Evolutionary conservation across 192 early-diverging fungal species (phyloP).

Genomic region (Obelidium mucronatum): DNA sequence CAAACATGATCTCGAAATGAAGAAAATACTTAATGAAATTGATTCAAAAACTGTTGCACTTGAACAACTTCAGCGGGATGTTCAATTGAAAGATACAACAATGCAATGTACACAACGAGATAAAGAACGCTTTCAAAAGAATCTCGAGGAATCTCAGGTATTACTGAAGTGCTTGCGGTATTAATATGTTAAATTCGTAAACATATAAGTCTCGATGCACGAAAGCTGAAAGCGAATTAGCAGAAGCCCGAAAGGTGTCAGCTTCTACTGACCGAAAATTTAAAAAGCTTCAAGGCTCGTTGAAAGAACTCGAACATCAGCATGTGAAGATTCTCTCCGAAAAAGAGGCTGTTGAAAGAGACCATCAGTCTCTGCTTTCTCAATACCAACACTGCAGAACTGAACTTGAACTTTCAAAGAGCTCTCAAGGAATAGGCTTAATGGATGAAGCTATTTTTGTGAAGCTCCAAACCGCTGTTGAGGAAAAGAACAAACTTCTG

Average conservation of each 20-base stretch:
- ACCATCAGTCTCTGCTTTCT: background rate
- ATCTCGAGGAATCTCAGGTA: constrained; percentile 13
- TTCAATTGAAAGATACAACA: constrained; percentile 13
- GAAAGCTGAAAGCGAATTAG: constrained; percentile 2
- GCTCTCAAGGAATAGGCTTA: background rate
- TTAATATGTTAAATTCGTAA: background rate
- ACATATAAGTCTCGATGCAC: background rate
- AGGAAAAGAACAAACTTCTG: constrained; percentile 4
- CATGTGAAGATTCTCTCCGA: background rate
- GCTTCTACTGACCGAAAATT: constrained; percentile 6
- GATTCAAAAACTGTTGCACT: background rate
- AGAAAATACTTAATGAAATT: background rate
- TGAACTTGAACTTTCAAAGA: constrained; percentile 10
- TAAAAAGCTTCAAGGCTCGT: constrained; percentile 16
- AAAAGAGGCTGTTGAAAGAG: background rate
- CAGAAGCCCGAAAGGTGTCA: constrained; percentile 3
- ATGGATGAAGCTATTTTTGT: constrained; percentile 31
- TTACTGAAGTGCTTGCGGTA: background rate
- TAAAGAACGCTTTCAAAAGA: background rate
- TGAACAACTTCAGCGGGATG: constrained; percentile 11
- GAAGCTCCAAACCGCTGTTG: background rate
- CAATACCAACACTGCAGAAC: background rate
- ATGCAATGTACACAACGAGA: constrained; percentile 2
- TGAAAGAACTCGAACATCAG: constrained; percentile 21
- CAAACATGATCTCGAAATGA: background rate